These are phyloP conservation scores for Brassica hybrid DNA, from an alignment of 441 rosid species.

Conservation along the genomic window DNA sequence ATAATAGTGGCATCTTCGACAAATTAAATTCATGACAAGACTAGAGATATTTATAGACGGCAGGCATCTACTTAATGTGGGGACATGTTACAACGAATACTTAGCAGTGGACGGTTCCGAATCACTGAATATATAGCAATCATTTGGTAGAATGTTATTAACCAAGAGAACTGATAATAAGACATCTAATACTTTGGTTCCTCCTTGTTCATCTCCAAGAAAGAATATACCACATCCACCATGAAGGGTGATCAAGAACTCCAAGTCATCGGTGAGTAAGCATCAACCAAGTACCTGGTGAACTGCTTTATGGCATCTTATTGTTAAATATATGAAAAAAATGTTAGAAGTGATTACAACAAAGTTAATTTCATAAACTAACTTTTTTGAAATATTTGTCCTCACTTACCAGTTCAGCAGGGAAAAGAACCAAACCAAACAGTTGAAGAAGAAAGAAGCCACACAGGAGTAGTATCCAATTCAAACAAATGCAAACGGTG, in stretches of 20 bases:
- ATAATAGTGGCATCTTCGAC: conserved; percentile 16
- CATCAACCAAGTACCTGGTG: neutral
- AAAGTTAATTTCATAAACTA: neutral
- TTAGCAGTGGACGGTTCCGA: neutral
- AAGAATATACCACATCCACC: neutral
- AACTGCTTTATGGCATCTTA: neutral
- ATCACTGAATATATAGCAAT: neutral
- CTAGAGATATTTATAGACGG: conserved; percentile 2
- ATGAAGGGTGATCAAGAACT: neutral
- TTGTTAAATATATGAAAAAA: neutral
- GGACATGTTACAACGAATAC: conserved; percentile 16
- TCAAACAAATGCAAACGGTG: conserved; percentile 38
- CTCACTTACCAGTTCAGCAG: conserved; percentile 35
- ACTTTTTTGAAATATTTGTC: neutral
- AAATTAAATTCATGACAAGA: neutral
- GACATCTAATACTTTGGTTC: neutral
- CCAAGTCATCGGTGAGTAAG: conserved; percentile 2
- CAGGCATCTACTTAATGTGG: conserved; percentile 26
- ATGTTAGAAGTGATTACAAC: neutral
- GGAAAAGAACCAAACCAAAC: conserved; percentile 28
- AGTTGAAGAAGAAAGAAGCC: conserved; percentile 23
- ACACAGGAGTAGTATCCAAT: conserved; percentile 26
- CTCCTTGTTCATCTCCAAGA: neutral
- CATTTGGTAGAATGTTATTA: neutral
- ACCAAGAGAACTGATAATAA: neutral